Base-by-base conservation (phyloP, 208 protist genomes). In the Borovskyia barvae region DNA sequence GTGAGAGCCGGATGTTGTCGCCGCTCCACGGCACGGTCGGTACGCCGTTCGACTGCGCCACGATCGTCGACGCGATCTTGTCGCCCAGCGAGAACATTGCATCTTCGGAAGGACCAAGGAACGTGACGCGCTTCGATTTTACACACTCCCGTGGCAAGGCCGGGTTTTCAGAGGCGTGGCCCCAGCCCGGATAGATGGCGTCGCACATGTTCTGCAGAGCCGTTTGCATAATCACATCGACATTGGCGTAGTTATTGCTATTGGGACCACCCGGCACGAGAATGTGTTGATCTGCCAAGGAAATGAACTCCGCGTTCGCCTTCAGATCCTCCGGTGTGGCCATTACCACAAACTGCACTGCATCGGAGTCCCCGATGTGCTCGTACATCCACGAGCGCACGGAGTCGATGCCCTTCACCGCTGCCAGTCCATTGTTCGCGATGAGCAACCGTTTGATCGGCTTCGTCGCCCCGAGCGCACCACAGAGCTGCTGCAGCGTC, bases 231-330 rank as follows among this genome's bases (percentile, higher is more conserved):
- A 99, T 99, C 29, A 98, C 82, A 48, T 98, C 89, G 9, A 99
- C 97, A 80, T 99, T 99, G 53, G 96, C 97, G 80, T 99, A 99
- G 85, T 99, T 99, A 86, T 99, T 98, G 43, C 81, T 85, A 76
- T 98, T 99, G 6, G 82, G 73, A 14, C 97, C 98, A n/a, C 97
- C 98, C 4, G 97, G 96, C 0, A 99, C 97, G 22, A 83, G 66
- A 29, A 97, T 78, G 53, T 93, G 72, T 42, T 97, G 73, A 61
- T 99, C 96, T 2, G 97, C 97, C 64, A 99, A 85, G 43, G 92
- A 87, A 57, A 99, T 98, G 73, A 98, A 99, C 80, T 99, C 97
- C 11, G 97, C 97, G 74, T 99, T 99, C 5, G 87, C 96, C 60
- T 93, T 87, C n/a, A 99, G 74, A 60, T 99, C 98, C 60, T 99